Base-by-base conservation (phyloP, 1,284 basidiomycete genomes). In the Omphalotus olearius region DNA sequence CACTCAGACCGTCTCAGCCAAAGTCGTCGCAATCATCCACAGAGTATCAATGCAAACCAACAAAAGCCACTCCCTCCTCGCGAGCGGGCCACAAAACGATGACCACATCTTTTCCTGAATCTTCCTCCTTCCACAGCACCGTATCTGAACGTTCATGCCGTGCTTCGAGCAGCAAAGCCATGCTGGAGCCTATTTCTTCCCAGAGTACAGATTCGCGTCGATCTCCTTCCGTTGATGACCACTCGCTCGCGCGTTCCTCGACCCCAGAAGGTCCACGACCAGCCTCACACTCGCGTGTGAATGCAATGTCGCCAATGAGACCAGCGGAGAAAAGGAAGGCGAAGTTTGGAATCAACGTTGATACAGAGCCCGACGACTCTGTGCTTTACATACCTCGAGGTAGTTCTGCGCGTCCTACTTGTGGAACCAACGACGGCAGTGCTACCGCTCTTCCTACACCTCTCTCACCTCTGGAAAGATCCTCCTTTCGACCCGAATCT, bases 261-360 rank as follows among this genome's bases (percentile, higher is more conserved):
- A 43, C 48, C 43, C 48, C 41, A 44, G 40, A 37, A 36, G 7
- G 2, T 14, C n/a, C 18, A 23, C 6, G 16, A 14, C 43, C 48
- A 36, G 14, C 16, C 25, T 40, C 30, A 28, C n/a, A n/a, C n/a
- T 26, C 43, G 28, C 30, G 30, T 33, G 10, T 30, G 16, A 40
- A 26, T 6, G 6, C 47, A 9, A 25, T 30, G n/a, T 48, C 47
- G 16, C 47, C 47, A 18, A 39, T 18, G n/a, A 28, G 56, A 33
- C 51, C 53, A 47, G 51, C 53, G 48, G 51, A 58, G 49, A 64
- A 67, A 52, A 62, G 61, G 41, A 70, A 68, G 51, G 56, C 59
- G 38, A 67, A 66, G 43, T 65, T 66, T 52, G 66, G 68, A 37
- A 67, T 63, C 45, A 66, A 69, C 49, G 26, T 36, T 6, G n/a